Conservation (phyloP, 805 yeast genomes). For the Yarrowia sp. region DNA sequence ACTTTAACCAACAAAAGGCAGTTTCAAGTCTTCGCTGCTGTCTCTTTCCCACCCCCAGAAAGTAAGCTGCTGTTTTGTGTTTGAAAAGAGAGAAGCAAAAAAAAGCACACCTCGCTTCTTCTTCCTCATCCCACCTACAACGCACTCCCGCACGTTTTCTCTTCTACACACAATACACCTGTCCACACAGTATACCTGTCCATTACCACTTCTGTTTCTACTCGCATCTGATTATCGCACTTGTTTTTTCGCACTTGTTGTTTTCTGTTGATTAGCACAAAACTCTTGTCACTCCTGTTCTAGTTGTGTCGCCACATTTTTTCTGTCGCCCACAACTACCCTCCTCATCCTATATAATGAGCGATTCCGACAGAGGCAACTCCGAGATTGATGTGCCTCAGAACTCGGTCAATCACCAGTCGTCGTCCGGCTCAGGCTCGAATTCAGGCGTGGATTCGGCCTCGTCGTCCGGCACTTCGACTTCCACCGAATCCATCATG, state of each 20-base stretch:
- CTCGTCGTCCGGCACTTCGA: conserved; percentile 18
- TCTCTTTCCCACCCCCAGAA: too few species aligned
- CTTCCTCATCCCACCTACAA: neutral
- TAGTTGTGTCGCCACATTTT: conserved; percentile 12
- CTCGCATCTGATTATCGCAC: neutral
- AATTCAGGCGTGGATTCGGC: conserved; percentile 14
- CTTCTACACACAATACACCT: neutral
- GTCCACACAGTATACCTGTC: conserved; percentile 18
- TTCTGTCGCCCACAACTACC: conserved; percentile 10
- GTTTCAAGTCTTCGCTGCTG: neutral
- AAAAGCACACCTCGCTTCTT: neutral
- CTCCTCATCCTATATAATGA: conserved; percentile 3
- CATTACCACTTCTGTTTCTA: neutral
- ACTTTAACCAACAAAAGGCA: conserved; percentile 1
- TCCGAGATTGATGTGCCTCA: conserved; percentile 23
- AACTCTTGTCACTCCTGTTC: neutral
- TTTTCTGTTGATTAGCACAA: neutral
- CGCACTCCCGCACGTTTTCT: neutral
- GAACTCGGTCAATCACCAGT: neutral
- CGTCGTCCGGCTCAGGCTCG: conserved; percentile 1
- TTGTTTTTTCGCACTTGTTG: neutral
- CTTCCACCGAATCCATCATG: conserved; percentile 32
- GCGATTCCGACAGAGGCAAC: conserved; percentile 15
- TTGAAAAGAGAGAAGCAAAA: neutral
- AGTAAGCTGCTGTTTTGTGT: neutral